These are phyloP conservation scores for Xylariaceae sp. DNA, from an alignment of 2,329 filamentous ascomycete species.

Conservation along the genomic window DNA sequence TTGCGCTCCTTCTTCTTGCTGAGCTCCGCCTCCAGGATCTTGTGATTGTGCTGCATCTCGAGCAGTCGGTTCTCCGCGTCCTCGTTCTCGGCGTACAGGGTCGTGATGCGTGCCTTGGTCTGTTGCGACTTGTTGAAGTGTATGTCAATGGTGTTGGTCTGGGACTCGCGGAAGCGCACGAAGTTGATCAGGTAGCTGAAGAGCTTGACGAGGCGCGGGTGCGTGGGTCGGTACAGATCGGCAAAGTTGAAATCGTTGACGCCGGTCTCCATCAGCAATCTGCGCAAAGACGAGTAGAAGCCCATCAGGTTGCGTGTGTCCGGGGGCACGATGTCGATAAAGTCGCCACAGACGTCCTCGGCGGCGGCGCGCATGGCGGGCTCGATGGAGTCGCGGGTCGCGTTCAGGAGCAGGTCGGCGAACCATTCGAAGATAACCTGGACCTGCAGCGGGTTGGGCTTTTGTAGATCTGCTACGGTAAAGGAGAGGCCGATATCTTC, in stretches of 20 bases:
- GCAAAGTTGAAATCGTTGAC: constrained; percentile 91
- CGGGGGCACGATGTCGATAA: constrained; percentile 74
- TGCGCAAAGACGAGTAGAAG: constrained; percentile 81
- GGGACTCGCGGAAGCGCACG: constrained; percentile 90
- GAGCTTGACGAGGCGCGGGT: constrained; percentile 86
- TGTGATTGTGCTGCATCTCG: constrained; percentile 74
- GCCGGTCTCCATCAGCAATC: constrained; percentile 78
- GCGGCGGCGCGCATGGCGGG: constrained; percentile 91
- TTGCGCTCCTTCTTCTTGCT: constrained; percentile 81
- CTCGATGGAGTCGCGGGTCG: constrained; percentile 86
- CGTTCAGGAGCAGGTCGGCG: constrained; percentile 87
- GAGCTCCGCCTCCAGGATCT: constrained; percentile 74
- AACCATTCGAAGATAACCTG: constrained; percentile 99
- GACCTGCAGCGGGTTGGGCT: constrained; percentile 89
- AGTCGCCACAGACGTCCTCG: constrained; percentile 79
- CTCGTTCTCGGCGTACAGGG: constrained; percentile 78
- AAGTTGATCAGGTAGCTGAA: constrained; percentile 99
- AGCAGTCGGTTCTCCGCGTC: constrained; percentile 74
- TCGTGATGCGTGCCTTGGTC: constrained; percentile 82
- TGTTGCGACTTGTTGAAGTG: constrained; percentile 88
- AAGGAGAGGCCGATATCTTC: constrained; percentile 94
- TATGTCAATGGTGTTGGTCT: constrained; percentile 83
- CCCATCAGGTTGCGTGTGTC: constrained; percentile 94
- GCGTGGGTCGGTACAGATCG: constrained; percentile 85
- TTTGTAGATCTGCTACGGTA: constrained; percentile 78